Conservation (phyloP, 2,329 filamentous ascomycete species). For the Talaromyces rugulosus region DNA sequence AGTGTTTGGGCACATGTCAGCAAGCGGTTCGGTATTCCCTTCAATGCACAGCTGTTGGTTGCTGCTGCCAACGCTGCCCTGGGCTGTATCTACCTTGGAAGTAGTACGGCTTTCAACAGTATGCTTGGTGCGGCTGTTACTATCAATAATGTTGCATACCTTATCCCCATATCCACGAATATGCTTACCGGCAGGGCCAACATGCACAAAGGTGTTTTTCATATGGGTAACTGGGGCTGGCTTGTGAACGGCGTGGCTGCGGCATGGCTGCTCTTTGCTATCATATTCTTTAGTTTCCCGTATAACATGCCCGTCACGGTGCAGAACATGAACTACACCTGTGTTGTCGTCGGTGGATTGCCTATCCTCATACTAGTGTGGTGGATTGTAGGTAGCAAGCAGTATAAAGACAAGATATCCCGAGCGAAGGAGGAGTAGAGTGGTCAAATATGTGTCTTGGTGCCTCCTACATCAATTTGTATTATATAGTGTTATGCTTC, state of each 20-base stretch:
- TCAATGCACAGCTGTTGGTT: constrained; percentile 54
- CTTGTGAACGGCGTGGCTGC: constrained; percentile 44
- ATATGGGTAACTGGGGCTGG: constrained; percentile 39
- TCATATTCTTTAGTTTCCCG: constrained; percentile 48
- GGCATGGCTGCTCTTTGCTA: constrained; percentile 46
- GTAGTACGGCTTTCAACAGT: constrained; percentile 62
- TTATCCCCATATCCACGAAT: constrained; percentile 45
- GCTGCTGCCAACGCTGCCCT: constrained; percentile 51
- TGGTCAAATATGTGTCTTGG: constrained; percentile 9
- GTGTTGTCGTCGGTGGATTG: constrained; percentile 43
- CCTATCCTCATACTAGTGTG: constrained; percentile 35
- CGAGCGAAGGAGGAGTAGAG: constrained; percentile 36
- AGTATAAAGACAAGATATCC: constrained; percentile 11
- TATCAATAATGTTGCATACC: constrained; percentile 45
- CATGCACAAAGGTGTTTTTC: constrained; percentile 44
- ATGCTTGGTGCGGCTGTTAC: constrained; percentile 31
- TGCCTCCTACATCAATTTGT: too few relatives aligned
- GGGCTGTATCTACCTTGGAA: constrained; percentile 64
- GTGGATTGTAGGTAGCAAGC: constrained; percentile 35
- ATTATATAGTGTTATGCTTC: too few relatives aligned
- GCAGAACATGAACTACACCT: constrained; percentile 49
- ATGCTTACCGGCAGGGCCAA: constrained; percentile 41
- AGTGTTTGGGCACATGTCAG: constrained; percentile 39
- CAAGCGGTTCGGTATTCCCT: constrained; percentile 40
- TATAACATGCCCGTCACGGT: constrained; percentile 34